Evolutionary conservation across 306 rosid genomes (phyloP).

Genomic region (Acmispon strigosus): DNA sequence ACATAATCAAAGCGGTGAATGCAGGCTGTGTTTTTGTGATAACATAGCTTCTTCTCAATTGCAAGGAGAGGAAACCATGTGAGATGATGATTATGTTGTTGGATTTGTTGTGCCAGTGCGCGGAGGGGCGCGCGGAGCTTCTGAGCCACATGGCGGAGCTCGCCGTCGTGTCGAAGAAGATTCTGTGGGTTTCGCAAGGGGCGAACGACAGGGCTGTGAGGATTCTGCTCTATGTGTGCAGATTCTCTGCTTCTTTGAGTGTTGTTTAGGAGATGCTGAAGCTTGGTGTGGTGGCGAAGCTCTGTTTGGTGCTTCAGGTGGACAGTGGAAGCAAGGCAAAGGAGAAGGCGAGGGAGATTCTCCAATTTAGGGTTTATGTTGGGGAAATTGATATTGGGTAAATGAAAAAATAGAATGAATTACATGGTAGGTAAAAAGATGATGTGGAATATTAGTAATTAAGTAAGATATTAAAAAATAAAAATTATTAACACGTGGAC

Average conservation of each 20-base stretch:
- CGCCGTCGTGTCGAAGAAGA: constrained; percentile 71
- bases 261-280: constrained; percentile 71
- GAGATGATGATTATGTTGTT: constrained; percentile 57
- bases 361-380: too few relatives aligned
- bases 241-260: constrained; percentile 44
- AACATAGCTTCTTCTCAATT: constrained; percentile 52
- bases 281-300: constrained; percentile 72
- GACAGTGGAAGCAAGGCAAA: constrained; percentile 69
- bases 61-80: constrained; percentile 36
- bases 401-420: too few relatives aligned
- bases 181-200: constrained; percentile 59
- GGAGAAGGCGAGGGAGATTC: constrained; percentile 69
- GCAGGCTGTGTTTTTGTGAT: constrained; percentile 56
- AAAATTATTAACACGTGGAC: too few relatives aligned
- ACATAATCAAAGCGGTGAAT: constrained; percentile 53
- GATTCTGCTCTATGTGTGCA: constrained; percentile 45
- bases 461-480: too few relatives aligned
- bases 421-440: too few relatives aligned
- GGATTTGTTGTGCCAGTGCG: constrained; percentile 59
- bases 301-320: constrained; percentile 72
- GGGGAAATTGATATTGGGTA: too few relatives aligned
- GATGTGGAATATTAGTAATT: too few relatives aligned
- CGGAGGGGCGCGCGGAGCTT: constrained; percentile 75
- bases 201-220: constrained; percentile 66
- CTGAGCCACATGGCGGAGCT: constrained; percentile 69